A percentile compares a stretch with the other conserved stretches of the same genome.
Evolutionary conservation across 2,329 filamentous ascomycete genomes (phyloP).

Genomic region (Monilinia vaccinii-corymbosi): DNA sequence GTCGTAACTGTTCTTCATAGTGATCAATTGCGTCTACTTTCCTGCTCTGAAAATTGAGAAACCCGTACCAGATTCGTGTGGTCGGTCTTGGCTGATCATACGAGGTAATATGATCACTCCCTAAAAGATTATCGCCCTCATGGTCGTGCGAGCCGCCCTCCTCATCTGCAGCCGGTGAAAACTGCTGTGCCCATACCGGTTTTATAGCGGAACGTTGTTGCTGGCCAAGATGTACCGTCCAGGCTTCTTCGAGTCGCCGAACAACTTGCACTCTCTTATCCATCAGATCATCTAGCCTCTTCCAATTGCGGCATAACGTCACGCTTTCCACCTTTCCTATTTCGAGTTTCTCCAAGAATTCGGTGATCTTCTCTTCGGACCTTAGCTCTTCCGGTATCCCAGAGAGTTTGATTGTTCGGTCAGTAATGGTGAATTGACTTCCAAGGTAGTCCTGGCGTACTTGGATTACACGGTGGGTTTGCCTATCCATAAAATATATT

Average conservation of each 20-base stretch:
- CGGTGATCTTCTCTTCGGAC: conserved; percentile 73
- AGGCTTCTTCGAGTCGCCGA: conserved; percentile 70
- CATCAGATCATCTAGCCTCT: conserved; percentile 66
- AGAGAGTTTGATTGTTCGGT: conserved; percentile 84
- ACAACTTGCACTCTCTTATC: conserved; percentile 55
- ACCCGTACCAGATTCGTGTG: conserved; percentile 69
- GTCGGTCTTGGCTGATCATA: conserved; percentile 51
- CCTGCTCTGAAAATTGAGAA: conserved; percentile 59
- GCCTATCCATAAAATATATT: conserved; percentile 70
- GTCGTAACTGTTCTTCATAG: conserved; percentile 76
- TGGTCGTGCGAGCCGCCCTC: conserved; percentile 38
- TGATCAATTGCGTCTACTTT: conserved; percentile 89
- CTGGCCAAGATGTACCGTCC: conserved; percentile 66
- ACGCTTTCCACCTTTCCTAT: conserved; percentile 88
- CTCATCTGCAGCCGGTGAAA: conserved; percentile 34
- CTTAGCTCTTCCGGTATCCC: conserved; percentile 75
- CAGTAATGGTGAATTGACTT: conserved; percentile 88
- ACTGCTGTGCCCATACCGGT: conserved; percentile 33
- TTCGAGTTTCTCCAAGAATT: conserved; percentile 76
- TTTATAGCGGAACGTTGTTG: not conserved
- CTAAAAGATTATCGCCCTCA: conserved; percentile 52
- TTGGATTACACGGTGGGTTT: conserved; percentile 78
- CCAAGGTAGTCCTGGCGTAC: conserved; percentile 86
- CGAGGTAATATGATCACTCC: conserved; percentile 32
- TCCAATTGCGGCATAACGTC: conserved; percentile 81